Evolutionary conservation across 2,329 filamentous ascomycete genomes (phyloP).

Genomic region (Stagonosporopsis tanaceti): DNA sequence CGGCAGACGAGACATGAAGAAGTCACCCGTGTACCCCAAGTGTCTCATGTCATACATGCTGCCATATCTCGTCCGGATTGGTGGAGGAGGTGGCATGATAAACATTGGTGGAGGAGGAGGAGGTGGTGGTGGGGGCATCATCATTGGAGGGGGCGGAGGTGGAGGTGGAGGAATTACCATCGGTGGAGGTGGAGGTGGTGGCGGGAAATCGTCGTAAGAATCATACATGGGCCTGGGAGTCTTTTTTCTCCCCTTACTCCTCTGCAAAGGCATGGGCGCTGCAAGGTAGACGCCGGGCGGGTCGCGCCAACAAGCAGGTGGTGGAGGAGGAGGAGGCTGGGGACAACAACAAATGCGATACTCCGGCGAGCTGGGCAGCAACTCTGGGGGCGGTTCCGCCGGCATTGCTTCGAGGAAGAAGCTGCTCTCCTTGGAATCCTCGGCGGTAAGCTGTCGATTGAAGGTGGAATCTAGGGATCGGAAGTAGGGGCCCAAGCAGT

Average conservation of each 20-base stretch:
- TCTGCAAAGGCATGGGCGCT: not conserved
- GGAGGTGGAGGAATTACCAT: not conserved
- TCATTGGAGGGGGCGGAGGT: not conserved
- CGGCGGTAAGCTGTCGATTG: not conserved
- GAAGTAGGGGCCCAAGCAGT: conserved; percentile 14
- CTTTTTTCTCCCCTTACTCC: conserved; percentile 2
- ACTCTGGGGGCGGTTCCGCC: not conserved
- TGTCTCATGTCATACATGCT: conserved; percentile 26
- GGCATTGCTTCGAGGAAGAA: conserved; percentile 31
- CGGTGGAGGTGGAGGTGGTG: not conserved
- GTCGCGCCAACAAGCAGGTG: not conserved
- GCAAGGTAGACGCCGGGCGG: not conserved
- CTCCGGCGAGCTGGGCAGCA: not conserved
- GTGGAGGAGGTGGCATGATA: not conserved
- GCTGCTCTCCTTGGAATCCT: conserved; percentile 20
- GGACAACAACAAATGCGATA: not conserved
- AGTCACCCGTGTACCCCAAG: conserved; percentile 26
- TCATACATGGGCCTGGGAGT: not conserved
- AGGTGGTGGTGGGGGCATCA: not conserved
- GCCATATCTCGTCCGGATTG: not conserved
- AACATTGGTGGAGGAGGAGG: not conserved
- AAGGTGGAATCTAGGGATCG: not conserved
- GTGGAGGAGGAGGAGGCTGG: not conserved
- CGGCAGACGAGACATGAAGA: conserved; percentile 41
- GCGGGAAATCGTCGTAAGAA: not conserved